Evolutionary conservation across 345 rosid species (phyloP).

Genomic region (Murraya koenigii): DNA sequence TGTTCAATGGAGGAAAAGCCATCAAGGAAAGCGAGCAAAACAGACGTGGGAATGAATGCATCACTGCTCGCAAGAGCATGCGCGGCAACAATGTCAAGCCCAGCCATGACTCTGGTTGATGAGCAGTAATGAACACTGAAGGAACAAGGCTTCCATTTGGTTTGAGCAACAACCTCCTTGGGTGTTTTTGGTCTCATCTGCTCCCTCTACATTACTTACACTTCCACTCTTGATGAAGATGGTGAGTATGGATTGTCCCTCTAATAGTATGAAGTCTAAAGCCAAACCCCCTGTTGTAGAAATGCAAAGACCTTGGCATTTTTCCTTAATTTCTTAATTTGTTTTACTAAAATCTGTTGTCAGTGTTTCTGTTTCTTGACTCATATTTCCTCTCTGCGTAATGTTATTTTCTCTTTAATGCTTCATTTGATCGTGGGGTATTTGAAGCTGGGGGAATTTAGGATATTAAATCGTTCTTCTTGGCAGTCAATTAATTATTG

Average conservation of each 20-base stretch:
- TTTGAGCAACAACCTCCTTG: slow-evolving; percentile 91
- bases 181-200: slow-evolving; percentile 83
- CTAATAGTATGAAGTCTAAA: slow-evolving; percentile 11
- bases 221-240: slow-evolving; percentile 71
- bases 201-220: slow-evolving; percentile 69
- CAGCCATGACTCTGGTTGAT: slow-evolving; percentile 87
- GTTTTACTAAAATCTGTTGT: neutral
- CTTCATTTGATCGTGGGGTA: neutral
- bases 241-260: slow-evolving; percentile 95
- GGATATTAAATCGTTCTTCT: too few species aligned
- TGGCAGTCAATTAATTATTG: too few species aligned
- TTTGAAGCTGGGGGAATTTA: too few species aligned
- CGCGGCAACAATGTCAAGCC: slow-evolving; percentile 55
- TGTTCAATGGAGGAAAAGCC: slow-evolving; percentile 53
- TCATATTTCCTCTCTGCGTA: neutral
- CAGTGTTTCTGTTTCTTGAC: neutral
- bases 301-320: slow-evolving; percentile 14
- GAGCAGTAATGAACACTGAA: slow-evolving; percentile 86
- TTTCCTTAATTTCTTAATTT: neutral
- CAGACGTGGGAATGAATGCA: slow-evolving; percentile 40
- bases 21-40: slow-evolving; percentile 17
- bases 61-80: slow-evolving; percentile 49
- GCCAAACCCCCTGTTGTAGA: slow-evolving; percentile 15
- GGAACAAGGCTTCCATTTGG: slow-evolving; percentile 96
- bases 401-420: neutral